Percentiles rank a stretch among this genome's conserved stretches.
Evolutionary conservation across 306 rosid species (phyloP).

Genomic region (Malus fusca): DNA sequence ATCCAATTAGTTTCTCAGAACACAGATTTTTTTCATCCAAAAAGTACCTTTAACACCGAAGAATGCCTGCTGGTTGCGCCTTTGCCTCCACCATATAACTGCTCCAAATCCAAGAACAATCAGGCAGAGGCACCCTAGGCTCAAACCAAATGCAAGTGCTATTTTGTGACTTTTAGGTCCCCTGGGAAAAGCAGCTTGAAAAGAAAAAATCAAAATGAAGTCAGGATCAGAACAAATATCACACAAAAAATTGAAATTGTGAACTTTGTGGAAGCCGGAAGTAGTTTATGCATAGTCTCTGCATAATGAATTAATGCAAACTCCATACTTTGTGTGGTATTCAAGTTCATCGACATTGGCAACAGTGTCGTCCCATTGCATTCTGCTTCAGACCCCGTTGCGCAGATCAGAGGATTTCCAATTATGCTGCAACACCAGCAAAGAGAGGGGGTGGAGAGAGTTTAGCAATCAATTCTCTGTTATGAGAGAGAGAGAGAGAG

Average conservation of each 20-base stretch:
- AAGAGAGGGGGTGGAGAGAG: not conserved
- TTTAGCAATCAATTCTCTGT: conserved; percentile 4
- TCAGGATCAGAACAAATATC: conserved; percentile 21
- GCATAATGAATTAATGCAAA: not conserved
- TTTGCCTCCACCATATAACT: conserved; percentile 77
- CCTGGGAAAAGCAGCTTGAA: conserved; percentile 41
- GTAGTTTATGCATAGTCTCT: not conserved
- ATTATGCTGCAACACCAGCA: conserved; percentile 53
- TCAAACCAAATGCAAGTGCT: conserved; percentile 81
- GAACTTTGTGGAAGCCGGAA: not conserved
- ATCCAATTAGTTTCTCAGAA: not conserved
- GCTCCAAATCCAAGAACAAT: conserved; percentile 66
- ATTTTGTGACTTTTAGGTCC: conserved; percentile 57
- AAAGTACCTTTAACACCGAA: conserved; percentile 77
- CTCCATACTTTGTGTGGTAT: conserved; percentile 52
- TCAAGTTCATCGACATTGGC: conserved; percentile 94
- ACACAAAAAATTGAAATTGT: not conserved
- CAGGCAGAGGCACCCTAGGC: conserved; percentile 80
- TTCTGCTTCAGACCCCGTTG: conserved; percentile 67
- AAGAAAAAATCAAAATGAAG: conserved; percentile 26
- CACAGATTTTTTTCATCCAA: not conserved
- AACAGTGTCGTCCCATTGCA: conserved; percentile 67
- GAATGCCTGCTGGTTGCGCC: conserved; percentile 60
- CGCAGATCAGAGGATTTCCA: conserved; percentile 85
- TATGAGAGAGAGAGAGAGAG: not conserved